Percentiles rank a stretch among this genome's conserved stretches.
Conservation (phyloP, 2,329 filamentous ascomycete species). For the Penicillium polonicum region DNA sequence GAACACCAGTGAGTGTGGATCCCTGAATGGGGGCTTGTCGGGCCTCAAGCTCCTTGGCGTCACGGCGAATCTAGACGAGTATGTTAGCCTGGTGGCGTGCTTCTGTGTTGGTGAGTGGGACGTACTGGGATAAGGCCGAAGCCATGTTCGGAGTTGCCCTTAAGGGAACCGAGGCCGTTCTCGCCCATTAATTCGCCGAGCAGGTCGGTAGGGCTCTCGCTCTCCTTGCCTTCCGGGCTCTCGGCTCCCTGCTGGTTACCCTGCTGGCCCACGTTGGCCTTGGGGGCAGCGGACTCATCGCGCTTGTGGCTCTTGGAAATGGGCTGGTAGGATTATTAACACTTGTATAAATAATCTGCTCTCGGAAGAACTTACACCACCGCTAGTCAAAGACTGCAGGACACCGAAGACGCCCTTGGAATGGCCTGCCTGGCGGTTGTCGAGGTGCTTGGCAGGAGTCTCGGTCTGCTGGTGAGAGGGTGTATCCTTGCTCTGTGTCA, state of each 20-base stretch:
- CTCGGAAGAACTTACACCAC: constrained; percentile 7
- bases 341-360: not conserved
- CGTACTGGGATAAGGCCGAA: constrained; percentile 24
- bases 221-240: not conserved
- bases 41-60: constrained; percentile 11
- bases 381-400: constrained; percentile 14
- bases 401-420: constrained; percentile 8
- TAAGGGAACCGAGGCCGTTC: constrained; percentile 17
- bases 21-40: constrained; percentile 21
- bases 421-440: not conserved
- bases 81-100: not conserved
- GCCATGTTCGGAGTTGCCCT: constrained; percentile 20
- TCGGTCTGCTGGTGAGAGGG: not conserved
- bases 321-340: constrained; percentile 2
- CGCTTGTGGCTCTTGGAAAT: constrained; percentile 12
- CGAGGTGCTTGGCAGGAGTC: constrained; percentile 1
- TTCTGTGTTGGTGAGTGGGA: not conserved
- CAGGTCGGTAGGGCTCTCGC: not conserved
- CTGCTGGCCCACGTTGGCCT: not conserved
- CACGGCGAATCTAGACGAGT: constrained; percentile 19
- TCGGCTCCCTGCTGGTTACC: not conserved
- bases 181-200: constrained; percentile 12
- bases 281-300: not conserved
- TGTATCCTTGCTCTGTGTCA: not conserved
- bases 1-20: constrained; percentile 16